These are phyloP conservation scores for Zygosaccharomyces pseudorouxii DNA, from an alignment of 805 yeast genomes.

Conservation along the genomic window DNA sequence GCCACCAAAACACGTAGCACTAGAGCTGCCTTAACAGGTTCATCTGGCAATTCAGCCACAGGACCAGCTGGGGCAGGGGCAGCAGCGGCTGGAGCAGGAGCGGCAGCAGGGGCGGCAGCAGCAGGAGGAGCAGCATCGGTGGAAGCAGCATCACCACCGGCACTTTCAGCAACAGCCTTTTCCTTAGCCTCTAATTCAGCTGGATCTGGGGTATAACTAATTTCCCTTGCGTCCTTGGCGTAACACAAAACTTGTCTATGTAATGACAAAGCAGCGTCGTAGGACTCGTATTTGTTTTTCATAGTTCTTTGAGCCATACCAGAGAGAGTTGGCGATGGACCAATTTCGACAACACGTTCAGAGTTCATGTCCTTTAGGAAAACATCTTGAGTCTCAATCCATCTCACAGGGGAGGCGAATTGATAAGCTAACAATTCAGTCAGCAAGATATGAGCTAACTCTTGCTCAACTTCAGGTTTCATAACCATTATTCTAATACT, in stretches of 20 bases:
- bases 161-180: conserved; percentile 25
- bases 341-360: conserved; percentile 96
- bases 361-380: conserved; percentile 90
- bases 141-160: conserved; percentile 29
- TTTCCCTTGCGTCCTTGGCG: conserved; percentile 93
- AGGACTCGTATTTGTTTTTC: conserved; percentile 88
- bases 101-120: conserved; percentile 55
- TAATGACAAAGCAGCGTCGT: conserved; percentile 85
- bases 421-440: conserved; percentile 97
- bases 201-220: conserved; percentile 88
- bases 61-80: conserved; percentile 74
- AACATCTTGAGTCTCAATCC: conserved; percentile 99
- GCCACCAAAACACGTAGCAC: conserved; percentile 88
- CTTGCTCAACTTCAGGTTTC: conserved; percentile 94
- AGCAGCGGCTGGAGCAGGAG: conserved; percentile 48
- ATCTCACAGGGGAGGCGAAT: conserved; percentile 98
- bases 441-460: conserved; percentile 87
- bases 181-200: conserved; percentile 37
- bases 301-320: conserved; percentile 98
- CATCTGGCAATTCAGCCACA: conserved; percentile 80
- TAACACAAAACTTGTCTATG: conserved; percentile 94
- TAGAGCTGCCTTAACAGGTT: conserved; percentile 79
- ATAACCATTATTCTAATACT: conserved; percentile 23
- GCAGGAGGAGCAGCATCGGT: conserved; percentile 49
- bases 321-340: conserved; percentile 97